Evolutionary conservation across 2,329 filamentous ascomycete genomes (phyloP), one percentile per base, ranked within the genome.

Genomic region (Paecilomyces variotii): DNA sequence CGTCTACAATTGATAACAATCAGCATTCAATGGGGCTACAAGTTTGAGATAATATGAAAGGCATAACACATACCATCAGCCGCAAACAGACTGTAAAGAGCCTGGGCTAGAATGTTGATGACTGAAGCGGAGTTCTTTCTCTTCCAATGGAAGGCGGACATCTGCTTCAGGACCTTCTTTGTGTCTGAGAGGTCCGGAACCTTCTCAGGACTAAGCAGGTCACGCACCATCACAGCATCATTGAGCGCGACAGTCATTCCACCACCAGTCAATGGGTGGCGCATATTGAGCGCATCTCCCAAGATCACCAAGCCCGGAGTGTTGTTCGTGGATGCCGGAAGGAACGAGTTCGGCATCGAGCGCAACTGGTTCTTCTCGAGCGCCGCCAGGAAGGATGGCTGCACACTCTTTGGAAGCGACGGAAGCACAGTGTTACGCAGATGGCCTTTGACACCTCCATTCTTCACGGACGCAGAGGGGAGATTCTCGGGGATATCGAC

Each of bases 241-340:
- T 93, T 96, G 74, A 99, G 89, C 1, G 91, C 94, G 1, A 97
- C 94, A 0, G 93, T 97, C 94, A 99, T 99, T 67, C 94, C 94
- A 64, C 94, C 94, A 56, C 94, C 94, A 0, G 94, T 99, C 11
- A 99, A 82, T 1, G 94, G 94, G 76, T 99, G 94, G n/a, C 94
- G 89, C 94, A 99, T 99, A 79, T 99, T 99, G 82, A 96, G 87
- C 12, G 94, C 93, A 72, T 99, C 94, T 60, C 94, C 94, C 7
- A 97, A 82, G 35, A 99, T 79, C 54, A 96, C 81, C 60, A 96
- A 77, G 3, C 90, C 90, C 1, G 86, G 84, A 10, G 83, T 82
- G 52, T 81, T 83, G 70, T 89, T 88, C 60, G 88, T 89, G 0
- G 85, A 83, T 0, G 94, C 85, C 4, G 94, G 92, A 2, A 99